A percentile compares a stretch with the other conserved stretches of the same genome.
These are phyloP conservation scores for Rhazya stricta DNA, from an alignment of 257 asterid species.

Conservation along the genomic window DNA sequence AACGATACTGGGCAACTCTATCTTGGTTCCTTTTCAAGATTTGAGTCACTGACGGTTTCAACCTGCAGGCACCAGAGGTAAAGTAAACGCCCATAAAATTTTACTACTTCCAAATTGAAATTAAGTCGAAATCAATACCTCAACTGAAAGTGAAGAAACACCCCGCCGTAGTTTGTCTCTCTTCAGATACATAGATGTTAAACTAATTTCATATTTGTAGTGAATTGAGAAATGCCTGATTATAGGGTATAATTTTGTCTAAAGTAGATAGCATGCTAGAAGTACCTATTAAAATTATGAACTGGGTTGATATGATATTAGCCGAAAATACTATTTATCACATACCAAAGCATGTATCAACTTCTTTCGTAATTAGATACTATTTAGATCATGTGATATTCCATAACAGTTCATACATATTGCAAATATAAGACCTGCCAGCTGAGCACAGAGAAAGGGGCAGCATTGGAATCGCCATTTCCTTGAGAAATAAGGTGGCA, in stretches of 20 bases:
- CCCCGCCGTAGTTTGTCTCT: neutral
- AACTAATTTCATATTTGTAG: neutral
- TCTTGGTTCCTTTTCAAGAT: constrained; percentile 60
- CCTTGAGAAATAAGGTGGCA: too few relatives aligned
- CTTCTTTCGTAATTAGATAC: neutral
- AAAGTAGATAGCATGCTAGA: neutral
- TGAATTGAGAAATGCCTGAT: neutral
- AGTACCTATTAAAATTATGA: neutral
- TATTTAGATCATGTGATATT: neutral
- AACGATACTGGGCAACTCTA: constrained; percentile 36
- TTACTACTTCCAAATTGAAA: neutral
- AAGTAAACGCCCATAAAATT: neutral
- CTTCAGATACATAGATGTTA: neutral
- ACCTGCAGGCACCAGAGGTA: constrained; percentile 43
- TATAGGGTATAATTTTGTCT: neutral
- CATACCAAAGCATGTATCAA: neutral
- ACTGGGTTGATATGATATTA: neutral
- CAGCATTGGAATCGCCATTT: too few relatives aligned
- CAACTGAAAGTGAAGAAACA: neutral
- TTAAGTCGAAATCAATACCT: neutral
- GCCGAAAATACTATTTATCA: neutral
- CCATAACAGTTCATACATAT: neutral
- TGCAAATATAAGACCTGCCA: too few relatives aligned
- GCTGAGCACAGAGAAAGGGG: too few relatives aligned
- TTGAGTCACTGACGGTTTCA: constrained; percentile 50